Conservation (phyloP, 768 basidiomycete species). For the Boletus edulis region DNA sequence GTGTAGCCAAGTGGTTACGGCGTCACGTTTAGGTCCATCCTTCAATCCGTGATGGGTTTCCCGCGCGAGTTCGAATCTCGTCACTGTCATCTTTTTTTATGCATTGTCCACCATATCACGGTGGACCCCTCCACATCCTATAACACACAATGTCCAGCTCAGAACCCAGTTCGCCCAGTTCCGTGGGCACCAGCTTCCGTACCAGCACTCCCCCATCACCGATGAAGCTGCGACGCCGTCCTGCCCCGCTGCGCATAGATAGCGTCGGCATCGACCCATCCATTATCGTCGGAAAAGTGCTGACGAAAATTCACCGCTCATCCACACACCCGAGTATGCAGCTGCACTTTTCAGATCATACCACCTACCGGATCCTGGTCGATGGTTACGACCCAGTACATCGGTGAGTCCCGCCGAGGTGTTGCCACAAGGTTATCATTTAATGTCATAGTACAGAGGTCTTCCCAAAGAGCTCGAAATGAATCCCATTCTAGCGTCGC, state of each 20-base stretch:
- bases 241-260: conserved; percentile 34
- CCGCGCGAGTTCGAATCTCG: conserved; percentile 62
- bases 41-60: conserved; percentile 53
- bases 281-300: conserved; percentile 42
- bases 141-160: conserved; percentile 17
- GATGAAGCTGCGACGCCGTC: conserved; percentile 30
- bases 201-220: conserved; percentile 21
- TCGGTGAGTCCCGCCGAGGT: conserved; percentile 26
- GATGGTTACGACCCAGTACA: conserved; percentile 60
- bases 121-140: neutral
- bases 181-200: conserved; percentile 8
- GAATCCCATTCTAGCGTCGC: conserved; percentile 38
- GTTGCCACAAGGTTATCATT: neutral
- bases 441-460: conserved; percentile 30
- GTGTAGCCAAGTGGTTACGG: conserved; percentile 62
- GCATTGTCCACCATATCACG: conserved; percentile 7
- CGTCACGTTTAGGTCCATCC: conserved; percentile 51
- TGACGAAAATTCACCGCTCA: conserved; percentile 41
- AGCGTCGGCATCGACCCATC: conserved; percentile 39
- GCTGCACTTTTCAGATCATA: conserved; percentile 45
- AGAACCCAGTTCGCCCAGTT: conserved; percentile 10
- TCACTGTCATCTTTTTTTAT: conserved; percentile 42
- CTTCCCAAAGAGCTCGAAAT: conserved; percentile 61
- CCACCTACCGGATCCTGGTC: conserved; percentile 50
- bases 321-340: conserved; percentile 45